A percentile compares a stretch with the other conserved stretches of the same genome.
These are phyloP conservation scores for Pythium dissotocum DNA, from an alignment of 352 stramenopile genomes.

Conservation along the genomic window DNA sequence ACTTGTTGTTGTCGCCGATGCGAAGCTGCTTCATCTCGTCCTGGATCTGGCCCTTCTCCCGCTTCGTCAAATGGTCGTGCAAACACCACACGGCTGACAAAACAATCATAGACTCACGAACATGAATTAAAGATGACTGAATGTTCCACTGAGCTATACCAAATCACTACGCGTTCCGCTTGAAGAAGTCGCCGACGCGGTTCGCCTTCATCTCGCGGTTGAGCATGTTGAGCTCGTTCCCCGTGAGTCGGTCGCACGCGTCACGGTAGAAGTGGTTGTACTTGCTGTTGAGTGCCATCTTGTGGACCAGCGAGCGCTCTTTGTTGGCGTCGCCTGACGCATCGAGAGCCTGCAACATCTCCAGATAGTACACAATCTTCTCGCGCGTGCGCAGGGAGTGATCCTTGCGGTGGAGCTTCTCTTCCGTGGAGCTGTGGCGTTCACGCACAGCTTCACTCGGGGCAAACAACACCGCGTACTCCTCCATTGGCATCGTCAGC, in stretches of 20 bases:
- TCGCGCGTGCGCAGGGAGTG: constrained; percentile 1
- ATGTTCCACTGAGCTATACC: neutral
- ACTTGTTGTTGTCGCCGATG: too few species aligned
- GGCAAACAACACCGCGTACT: neutral
- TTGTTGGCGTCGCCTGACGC: constrained; percentile 25
- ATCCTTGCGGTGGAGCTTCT: constrained; percentile 11
- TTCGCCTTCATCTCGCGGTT: constrained; percentile 25
- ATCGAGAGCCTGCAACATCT: constrained; percentile 28
- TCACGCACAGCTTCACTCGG: neutral
- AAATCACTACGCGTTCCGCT: constrained; percentile 2
- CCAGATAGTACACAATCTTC: constrained; percentile 9
- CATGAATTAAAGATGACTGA: too few species aligned
- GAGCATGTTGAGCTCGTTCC: constrained; percentile 27
- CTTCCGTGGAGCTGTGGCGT: neutral
- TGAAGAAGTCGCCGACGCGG: constrained; percentile 26
- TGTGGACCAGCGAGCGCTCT: constrained; percentile 25
- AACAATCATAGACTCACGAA: too few species aligned
- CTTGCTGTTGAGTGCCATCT: constrained; percentile 40
- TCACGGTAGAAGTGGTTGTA: constrained; percentile 41
- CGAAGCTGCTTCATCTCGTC: too few species aligned
- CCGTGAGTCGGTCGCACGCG: constrained; percentile 23
- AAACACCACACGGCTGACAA: too few species aligned
- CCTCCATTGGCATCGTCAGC: neutral
- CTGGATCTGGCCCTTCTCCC: too few species aligned
- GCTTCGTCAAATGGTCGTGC: too few species aligned